Percentiles rank a stretch among this genome's conserved stretches.
Evolutionary conservation across 495 filamentous ascomycete species (phyloP).

Genomic region (Penicillium malachiteum): DNA sequence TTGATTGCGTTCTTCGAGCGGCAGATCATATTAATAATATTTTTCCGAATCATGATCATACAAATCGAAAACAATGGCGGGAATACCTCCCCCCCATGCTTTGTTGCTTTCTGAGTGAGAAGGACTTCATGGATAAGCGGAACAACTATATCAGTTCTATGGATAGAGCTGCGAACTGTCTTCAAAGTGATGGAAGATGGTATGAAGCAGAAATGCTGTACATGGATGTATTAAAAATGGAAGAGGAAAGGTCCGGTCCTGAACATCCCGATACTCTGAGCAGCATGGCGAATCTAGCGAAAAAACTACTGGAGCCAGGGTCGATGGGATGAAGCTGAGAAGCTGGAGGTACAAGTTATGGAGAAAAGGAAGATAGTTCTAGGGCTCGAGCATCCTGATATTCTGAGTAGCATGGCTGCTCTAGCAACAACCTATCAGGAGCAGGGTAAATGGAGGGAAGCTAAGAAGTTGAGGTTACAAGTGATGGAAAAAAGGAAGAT

Average conservation of each 20-base stretch:
- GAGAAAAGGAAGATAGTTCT: neutral
- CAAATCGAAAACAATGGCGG: slow-evolving; percentile 25
- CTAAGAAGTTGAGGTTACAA: too few relatives aligned
- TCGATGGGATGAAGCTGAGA: too few relatives aligned
- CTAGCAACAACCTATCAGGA: too few relatives aligned
- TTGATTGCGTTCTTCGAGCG: slow-evolving; percentile 9
- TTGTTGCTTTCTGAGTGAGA: neutral
- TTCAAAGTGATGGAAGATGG: slow-evolving; percentile 4
- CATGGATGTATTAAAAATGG: neutral
- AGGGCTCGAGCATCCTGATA: slow-evolving; percentile 3
- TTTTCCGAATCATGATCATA: slow-evolving; percentile 22
- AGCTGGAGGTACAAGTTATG: too few relatives aligned
- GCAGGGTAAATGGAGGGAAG: too few relatives aligned
- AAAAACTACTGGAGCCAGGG: too few relatives aligned
- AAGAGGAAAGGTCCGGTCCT: neutral
- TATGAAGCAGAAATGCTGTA: neutral
- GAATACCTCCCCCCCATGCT: slow-evolving; percentile 28
- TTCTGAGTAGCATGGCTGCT: too few relatives aligned
- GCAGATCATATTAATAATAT: slow-evolving; percentile 13
- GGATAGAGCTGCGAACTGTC: neutral
- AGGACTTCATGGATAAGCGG: neutral
- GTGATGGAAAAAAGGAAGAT: too few relatives aligned
- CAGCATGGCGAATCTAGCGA: neutral
- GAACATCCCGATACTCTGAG: neutral
- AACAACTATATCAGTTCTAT: neutral